A percentile compares a stretch with the other conserved stretches of the same genome.
Conservation (phyloP, 2,329 filamentous ascomycete species). For the Cladophialophora exuberans region DNA sequence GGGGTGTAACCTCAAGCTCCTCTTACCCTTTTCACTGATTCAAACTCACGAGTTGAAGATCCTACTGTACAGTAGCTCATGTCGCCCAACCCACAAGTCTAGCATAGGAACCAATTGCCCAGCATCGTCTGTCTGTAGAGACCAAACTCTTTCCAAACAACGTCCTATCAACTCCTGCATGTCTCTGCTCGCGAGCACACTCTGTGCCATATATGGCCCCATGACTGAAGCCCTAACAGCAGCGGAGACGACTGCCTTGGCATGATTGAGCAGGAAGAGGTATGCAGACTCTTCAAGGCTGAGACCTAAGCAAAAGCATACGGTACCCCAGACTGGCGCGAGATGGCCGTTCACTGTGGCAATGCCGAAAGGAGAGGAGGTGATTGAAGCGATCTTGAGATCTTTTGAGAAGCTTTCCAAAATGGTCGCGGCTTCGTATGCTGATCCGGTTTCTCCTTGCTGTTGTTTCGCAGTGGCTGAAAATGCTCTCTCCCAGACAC, state of each 20-base stretch:
- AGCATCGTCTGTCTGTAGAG: slow-evolving; percentile 56
- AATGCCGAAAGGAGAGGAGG: slow-evolving; percentile 34
- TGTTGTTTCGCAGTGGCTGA: slow-evolving; percentile 18
- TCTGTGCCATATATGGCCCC: slow-evolving; percentile 68
- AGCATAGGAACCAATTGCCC: slow-evolving; percentile 64
- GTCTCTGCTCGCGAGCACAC: slow-evolving; percentile 56
- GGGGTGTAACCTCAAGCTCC: not conserved
- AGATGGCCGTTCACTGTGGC: slow-evolving; percentile 56
- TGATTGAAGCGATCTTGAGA: slow-evolving; percentile 40
- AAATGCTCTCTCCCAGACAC: slow-evolving; percentile 58
- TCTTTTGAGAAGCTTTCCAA: slow-evolving; percentile 44
- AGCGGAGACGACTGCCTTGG: slow-evolving; percentile 64
- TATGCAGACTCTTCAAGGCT: slow-evolving; percentile 59
- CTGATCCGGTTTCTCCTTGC: slow-evolving; percentile 1
- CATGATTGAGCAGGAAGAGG: slow-evolving; percentile 66
- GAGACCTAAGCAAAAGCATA: slow-evolving; percentile 58
- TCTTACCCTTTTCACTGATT: not conserved
- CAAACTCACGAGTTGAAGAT: slow-evolving; percentile 65
- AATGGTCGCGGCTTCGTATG: slow-evolving; percentile 34
- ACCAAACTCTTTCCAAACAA: slow-evolving; percentile 54
- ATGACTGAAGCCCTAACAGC: slow-evolving; percentile 66
- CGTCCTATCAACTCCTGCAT: slow-evolving; percentile 56
- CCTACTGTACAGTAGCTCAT: slow-evolving; percentile 67
- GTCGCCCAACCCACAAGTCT: slow-evolving; percentile 67
- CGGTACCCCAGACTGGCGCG: slow-evolving; percentile 63